These are phyloP conservation scores for Vigna hirtella DNA, from an alignment of 306 rosid genomes.

Conservation along the genomic window DNA sequence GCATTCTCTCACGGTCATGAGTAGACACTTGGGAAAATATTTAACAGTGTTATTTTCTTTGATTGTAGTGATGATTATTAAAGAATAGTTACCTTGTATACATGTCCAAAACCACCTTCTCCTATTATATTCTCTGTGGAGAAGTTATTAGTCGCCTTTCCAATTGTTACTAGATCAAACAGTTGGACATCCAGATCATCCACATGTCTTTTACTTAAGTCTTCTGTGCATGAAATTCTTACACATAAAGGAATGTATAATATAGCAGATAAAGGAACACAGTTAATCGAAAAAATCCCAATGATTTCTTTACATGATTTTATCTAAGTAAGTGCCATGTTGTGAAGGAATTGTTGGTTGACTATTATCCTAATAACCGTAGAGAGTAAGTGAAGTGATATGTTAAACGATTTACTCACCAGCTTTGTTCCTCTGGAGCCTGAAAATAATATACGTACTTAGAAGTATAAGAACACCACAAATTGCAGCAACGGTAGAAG, in stretches of 20 bases:
- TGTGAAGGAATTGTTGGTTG: too few species aligned
- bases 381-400: too few species aligned
- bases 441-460: not conserved
- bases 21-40: not conserved
- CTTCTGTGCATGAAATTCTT: not conserved
- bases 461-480: not conserved
- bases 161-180: not conserved
- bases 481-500: not conserved
- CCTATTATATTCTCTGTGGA: not conserved
- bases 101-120: slow-evolving; percentile 49
- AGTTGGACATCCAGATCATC: slow-evolving; percentile 48
- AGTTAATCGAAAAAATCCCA: too few species aligned
- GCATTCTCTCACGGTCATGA: not conserved
- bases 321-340: too few species aligned
- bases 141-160: slow-evolving; percentile 24
- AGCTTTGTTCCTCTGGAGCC: too few species aligned
- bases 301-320: too few species aligned
- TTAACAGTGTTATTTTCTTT: not conserved
- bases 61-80: too few species aligned
- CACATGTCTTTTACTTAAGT: slow-evolving; percentile 7
- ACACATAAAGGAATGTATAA: not conserved
- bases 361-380: too few species aligned
- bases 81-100: slow-evolving; percentile 40
- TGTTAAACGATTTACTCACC: too few species aligned
- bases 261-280: too few species aligned